Conservation (phyloP, 805 yeast species). For the Ogataea siamensis region DNA sequence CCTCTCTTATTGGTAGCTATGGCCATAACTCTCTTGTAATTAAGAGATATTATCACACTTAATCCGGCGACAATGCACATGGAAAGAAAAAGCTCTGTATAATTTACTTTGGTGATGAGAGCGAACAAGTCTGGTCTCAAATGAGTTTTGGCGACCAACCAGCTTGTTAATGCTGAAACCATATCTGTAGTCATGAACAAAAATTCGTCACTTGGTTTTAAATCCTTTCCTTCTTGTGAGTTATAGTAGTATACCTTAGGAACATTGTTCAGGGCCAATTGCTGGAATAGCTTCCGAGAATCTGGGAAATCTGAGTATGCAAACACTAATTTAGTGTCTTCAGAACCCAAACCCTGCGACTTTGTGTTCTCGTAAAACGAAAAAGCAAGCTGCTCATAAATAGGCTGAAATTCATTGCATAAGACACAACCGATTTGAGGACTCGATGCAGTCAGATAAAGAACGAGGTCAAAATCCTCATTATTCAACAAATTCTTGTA, state of each 20-base stretch:
- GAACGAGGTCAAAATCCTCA: slow-evolving; percentile 62
- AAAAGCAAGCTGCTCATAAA: slow-evolving; percentile 54
- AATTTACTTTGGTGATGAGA: slow-evolving; percentile 43
- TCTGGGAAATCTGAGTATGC: slow-evolving; percentile 71
- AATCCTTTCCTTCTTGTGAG: slow-evolving; percentile 25
- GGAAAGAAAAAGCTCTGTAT: slow-evolving; percentile 35
- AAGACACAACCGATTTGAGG: slow-evolving; percentile 72
- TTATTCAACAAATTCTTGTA: slow-evolving; percentile 56
- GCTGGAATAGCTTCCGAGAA: slow-evolving; percentile 50
- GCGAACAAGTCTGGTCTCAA: slow-evolving; percentile 27
- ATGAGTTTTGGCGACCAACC: slow-evolving; percentile 33
- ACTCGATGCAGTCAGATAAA: slow-evolving; percentile 70
- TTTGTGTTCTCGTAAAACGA: slow-evolving; percentile 50
- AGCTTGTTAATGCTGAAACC: slow-evolving; percentile 30
- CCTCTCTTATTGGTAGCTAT: slow-evolving; percentile 51
- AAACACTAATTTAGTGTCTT: slow-evolving; percentile 58
- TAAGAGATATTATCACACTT: slow-evolving; percentile 28
- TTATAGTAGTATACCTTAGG: slow-evolving; percentile 60
- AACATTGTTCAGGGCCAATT: slow-evolving; percentile 61
- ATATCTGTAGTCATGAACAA: slow-evolving; percentile 46
- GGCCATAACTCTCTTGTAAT: slow-evolving; percentile 35
- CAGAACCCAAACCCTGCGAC: slow-evolving; percentile 53
- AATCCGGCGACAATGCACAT: slow-evolving; percentile 37
- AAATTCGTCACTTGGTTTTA: slow-evolving; percentile 38
- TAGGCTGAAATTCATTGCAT: slow-evolving; percentile 71